These are phyloP conservation scores for Lathyrus oleraceus DNA, from an alignment of 306 rosid species.

Conservation along the genomic window DNA sequence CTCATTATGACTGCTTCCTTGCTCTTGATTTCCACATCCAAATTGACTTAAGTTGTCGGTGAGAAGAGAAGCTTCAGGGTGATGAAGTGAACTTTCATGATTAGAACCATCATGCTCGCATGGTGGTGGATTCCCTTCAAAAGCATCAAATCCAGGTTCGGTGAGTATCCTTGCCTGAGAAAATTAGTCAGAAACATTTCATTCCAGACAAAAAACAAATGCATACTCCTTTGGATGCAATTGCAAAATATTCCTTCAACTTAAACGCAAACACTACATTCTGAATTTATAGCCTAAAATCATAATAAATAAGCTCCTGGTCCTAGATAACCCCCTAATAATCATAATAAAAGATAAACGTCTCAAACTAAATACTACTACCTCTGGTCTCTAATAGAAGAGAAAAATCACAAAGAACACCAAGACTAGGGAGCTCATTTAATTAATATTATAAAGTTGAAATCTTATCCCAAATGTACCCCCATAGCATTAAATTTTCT, in stretches of 20 bases:
- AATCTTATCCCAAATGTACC: too few species aligned
- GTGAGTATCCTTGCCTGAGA: constrained; percentile 87
- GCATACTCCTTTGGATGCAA: neutral
- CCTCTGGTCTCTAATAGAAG: too few species aligned
- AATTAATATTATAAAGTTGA: too few species aligned
- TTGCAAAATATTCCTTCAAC: neutral
- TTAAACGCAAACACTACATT: neutral
- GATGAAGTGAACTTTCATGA: constrained; percentile 37
- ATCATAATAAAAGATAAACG: neutral
- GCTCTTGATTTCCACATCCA: constrained; percentile 43
- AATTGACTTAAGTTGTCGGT: constrained; percentile 35
- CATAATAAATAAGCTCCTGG: too few species aligned
- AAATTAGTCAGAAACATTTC: constrained; percentile 23
- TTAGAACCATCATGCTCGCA: constrained; percentile 40
- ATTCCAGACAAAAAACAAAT: constrained; percentile 12
- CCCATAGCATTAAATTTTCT: too few species aligned
- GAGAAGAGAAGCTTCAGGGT: constrained; percentile 41
- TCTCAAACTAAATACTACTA: neutral
- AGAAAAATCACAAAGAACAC: too few species aligned
- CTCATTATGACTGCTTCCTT: constrained; percentile 57
- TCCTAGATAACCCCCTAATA: neutral
- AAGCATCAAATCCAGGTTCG: constrained; percentile 54
- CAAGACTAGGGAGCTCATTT: too few species aligned
- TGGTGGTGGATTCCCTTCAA: constrained; percentile 42
- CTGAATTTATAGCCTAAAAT: neutral